Conservation (phyloP, 495 filamentous ascomycete genomes). For the Neurospora sp. region DNA sequence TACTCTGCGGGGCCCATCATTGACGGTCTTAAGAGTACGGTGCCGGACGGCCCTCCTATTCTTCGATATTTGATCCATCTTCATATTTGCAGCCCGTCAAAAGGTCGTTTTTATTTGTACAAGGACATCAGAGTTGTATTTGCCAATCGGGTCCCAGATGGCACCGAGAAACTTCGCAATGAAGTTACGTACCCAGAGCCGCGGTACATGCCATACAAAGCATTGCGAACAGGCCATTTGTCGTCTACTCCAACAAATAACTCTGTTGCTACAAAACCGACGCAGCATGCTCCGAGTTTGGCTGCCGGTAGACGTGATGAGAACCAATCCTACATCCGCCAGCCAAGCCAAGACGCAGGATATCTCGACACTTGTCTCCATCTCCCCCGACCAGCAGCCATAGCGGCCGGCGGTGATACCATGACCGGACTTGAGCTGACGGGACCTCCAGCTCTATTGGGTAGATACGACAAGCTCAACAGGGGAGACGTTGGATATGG, state of each 20-base stretch:
- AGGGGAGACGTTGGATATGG: conserved; percentile 60
- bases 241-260: background rate
- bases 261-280: background rate
- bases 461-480: conserved; percentile 58
- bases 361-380: background rate
- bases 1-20: conserved; percentile 85
- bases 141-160: conserved; percentile 93
- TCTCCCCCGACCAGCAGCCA: background rate
- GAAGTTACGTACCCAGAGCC: conserved; percentile 87
- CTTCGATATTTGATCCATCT: conserved; percentile 89
- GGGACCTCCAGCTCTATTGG: conserved; percentile 32
- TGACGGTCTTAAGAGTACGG: conserved; percentile 43
- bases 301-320: background rate
- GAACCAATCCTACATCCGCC: background rate
- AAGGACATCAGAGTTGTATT: conserved; percentile 92
- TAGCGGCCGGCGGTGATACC: conserved; percentile 1
- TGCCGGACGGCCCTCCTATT: conserved; percentile 39
- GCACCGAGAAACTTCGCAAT: conserved; percentile 85
- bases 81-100: conserved; percentile 81
- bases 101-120: conserved; percentile 81
- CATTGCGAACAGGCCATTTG: conserved; percentile 26
- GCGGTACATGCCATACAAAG: conserved; percentile 75
- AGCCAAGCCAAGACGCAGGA: background rate
- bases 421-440: conserved; percentile 12
- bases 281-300: background rate